These are phyloP conservation scores for Akebia trifoliata DNA, from an alignment of 164 flowering plant species.

Conservation along the genomic window DNA sequence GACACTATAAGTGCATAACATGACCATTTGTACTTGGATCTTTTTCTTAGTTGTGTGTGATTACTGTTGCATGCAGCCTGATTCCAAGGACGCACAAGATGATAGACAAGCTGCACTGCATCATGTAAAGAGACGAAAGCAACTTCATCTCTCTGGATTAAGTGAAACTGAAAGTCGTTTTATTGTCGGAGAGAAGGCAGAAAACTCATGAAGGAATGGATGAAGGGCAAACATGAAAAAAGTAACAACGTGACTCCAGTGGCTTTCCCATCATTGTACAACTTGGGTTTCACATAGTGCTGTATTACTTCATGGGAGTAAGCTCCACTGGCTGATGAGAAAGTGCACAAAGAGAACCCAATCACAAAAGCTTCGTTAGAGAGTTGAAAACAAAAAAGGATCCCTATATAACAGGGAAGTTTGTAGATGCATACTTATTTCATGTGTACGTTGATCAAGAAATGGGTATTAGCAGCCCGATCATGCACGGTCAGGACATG, in stretches of 20 bases:
- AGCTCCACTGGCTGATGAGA: too few species aligned
- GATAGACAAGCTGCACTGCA: slow-evolving; percentile 56
- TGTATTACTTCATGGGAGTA: too few species aligned
- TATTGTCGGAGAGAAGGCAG: slow-evolving; percentile 47
- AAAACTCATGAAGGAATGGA: slow-evolving; percentile 21
- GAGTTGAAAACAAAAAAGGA: too few species aligned
- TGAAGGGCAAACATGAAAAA: background rate
- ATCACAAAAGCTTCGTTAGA: too few species aligned
- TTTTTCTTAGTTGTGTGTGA: slow-evolving; percentile 2
- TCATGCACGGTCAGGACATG: too few species aligned
- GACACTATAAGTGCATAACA: background rate
- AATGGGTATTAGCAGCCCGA: too few species aligned
- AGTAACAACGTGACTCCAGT: background rate
- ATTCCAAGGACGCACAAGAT: slow-evolving; percentile 51
- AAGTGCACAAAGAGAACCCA: too few species aligned
- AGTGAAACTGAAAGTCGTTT: slow-evolving; percentile 40
- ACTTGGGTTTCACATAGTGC: too few species aligned
- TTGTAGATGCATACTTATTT: too few species aligned
- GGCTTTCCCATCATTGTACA: background rate
- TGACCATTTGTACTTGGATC: slow-evolving; percentile 3
- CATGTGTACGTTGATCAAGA: too few species aligned
- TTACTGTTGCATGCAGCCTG: slow-evolving; percentile 50
- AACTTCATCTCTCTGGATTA: slow-evolving; percentile 59
- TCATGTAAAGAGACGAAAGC: slow-evolving; percentile 66
- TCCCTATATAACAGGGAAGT: too few species aligned